Evolutionary conservation across 208 protist genomes (phyloP), one percentile per base, ranked within the genome.

Genomic region (Trypanosoma grayi): DNA sequence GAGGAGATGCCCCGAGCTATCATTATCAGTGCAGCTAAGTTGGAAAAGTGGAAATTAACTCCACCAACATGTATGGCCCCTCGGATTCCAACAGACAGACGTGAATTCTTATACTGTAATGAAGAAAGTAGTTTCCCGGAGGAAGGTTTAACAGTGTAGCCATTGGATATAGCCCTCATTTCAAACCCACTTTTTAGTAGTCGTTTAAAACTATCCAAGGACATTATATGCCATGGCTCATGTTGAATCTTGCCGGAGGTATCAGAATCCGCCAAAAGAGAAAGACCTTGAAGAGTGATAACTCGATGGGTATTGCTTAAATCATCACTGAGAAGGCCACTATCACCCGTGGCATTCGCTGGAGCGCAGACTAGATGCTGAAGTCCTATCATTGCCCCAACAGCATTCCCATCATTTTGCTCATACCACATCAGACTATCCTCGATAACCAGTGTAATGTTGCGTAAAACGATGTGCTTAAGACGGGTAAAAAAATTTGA

Each of bases 391-490:
- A 37, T 56, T 10, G 48, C 48, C 28, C 36, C 53, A 27, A 47
- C 24, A 28, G 33, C 18, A 24, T 50, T n/a, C 22, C 31, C 27
- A 16, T 31, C 48, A 0, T 27, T 46, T 28, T 48, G 7, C 14
- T 47, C 34, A 39, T 48, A 56, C 6, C 37, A 46, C 28, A 92
- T 60, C 14, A 67, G 58, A 18, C 77, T 41, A 39, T 84, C 78
- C 41, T 84, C 72, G 8, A 92, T 25, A 10, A 60, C 56, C 40
- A 92, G 66, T 11, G 44, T 50, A 34, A 84, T 58, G 65, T 92
- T 87, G 11, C 79, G 79, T 16, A 92, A 62, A 61, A 92, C 76
- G 4, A 64, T 69, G n/a, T 79, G 59, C 33, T 79, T 78, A 30
- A 92, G 79, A 13, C 81, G 63, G 20, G 71, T 47, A 46, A 86